Base-by-base conservation (phyloP, 2,329 filamentous ascomycete species). In the Penicillium olsonii region DNA sequence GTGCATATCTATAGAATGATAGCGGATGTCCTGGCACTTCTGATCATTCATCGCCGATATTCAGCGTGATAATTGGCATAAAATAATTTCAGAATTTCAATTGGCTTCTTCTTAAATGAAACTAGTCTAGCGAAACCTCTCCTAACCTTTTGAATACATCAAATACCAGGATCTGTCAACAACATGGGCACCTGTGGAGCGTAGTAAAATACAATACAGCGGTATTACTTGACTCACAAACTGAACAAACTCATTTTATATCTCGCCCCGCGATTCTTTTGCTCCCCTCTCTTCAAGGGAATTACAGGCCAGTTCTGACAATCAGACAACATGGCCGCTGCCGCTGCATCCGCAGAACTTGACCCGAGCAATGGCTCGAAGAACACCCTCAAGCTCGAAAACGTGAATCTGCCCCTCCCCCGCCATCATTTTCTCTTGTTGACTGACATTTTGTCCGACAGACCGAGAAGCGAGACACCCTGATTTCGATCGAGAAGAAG, bases 401-500 rank as follows among this genome's bases (percentile, higher is more conserved):
- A 84, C 57, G 68, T 68, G 54, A 45, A 51, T 52, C 53, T 61
- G 17, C 63, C 63, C 64, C 56, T 60, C 55, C 57, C 50, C 56
- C 60, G 50, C 50, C 61, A 57, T 54, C 54, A 45, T 56, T 54
- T 48, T 53, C 47, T 17, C 27, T 39, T 46, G 40, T 45, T 46
- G 37, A 50, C 50, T 39, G 26, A 59, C 9, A 57, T 42, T 37
- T 49, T 20, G 15, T 46, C 48, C 7, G n/a, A 40, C 33, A 66
- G 62, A 67, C 60, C 35, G 59, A 67, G 47, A 66, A 66, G 53
- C 61, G 63, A 62, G 61, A 65, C 43, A 59, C 62, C 46, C 53
- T 69, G 15, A 59, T 69, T 41, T 61, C 65, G 37, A 66, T 66
- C 64, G 92, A 97, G 77, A 95, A 94, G 77, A 91, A 91, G 69